Base-by-base conservation (phyloP, 108 stramenopile species). In the Nitzschia palea region DNA sequence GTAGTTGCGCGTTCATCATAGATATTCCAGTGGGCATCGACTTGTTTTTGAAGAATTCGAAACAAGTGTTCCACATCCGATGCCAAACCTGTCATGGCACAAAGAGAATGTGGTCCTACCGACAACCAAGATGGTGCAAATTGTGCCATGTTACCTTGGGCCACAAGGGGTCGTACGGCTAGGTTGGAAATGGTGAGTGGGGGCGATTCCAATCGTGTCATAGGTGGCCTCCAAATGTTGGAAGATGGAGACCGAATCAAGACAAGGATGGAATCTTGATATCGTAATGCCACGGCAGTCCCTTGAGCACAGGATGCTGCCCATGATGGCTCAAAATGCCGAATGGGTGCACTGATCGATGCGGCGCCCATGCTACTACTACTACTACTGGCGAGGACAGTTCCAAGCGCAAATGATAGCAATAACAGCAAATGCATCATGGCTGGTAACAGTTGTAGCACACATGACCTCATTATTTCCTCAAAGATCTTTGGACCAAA, bases 21-120 rank as follows among this genome's bases (percentile, higher is more conserved):
- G 44, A 62, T 37, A 45, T 52, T 60, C 3, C 20, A 35, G 28
- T 75, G 67, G 15, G 50, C 42, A 26, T 75, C 66, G 27, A 22
- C 61, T 6, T 45, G 52, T 26, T 47, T 61, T 48, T 75, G 66
- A 2, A 75, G 51, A 1, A 67, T 53, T 26, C 66, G 56, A 34
- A n/a, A 48, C 6, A 68, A 25, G 27, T 75, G 74, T 10, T 67
- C 67, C 6, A 75, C 74, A 61, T 75, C 74, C 47, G 57, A 28
- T 1, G 60, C 66, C 30, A 75, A 37, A 1, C 74, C 74, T 15
- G 74, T 75, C 74, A 75, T 75, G 30, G 53, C 60, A 27, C 55
- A 67, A 2, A 67, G n/a, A 14, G 64, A 35, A 26, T 51, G 23
- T 33, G 56, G 31, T 15, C 54, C 57, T 20, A 75, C 31, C 3